Evolutionary conservation across 1,139 yeast species (phyloP), one percentile per base, ranked within the genome.

Genomic region (Hansenula lynferdii): DNA sequence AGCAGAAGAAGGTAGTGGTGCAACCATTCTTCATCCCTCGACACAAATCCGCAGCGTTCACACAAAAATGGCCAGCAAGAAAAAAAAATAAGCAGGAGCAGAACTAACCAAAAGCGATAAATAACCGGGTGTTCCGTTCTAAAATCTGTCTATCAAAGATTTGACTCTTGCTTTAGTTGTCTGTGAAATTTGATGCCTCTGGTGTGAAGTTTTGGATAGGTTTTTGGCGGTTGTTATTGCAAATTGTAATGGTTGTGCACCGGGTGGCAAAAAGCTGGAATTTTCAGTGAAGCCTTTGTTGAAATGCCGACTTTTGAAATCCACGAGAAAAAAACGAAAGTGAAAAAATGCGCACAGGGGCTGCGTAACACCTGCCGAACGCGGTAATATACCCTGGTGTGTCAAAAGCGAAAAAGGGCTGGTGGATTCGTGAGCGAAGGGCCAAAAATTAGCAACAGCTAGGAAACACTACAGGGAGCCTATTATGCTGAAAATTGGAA

Each of bases 1-100:
- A 18, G 54, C 53, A 31, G 49, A 41, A 2, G 46, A 36, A 22
- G 48, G 45, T 18, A 24, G 36, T 23, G 44, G 42, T 16, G 39
- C 45, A n/a, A 38, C 45, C 40, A 40, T 43, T 35, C n/a, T n/a
- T n/a, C n/a, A 23, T 23, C n/a, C 11, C 14, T 28, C 26, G n/a
- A 12, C 15, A 24, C 12, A 6, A 24, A 12, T 15, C 26, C 26
- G n/a, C n/a, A 24, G 26, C n/a, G n/a, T n/a, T n/a, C n/a, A n/a
- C n/a, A n/a, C n/a, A n/a, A n/a, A n/a, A n/a, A n/a, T n/a, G n/a
- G n/a, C n/a, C n/a, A n/a, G n/a, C n/a, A n/a, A n/a, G n/a, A n/a
- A n/a, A n/a, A n/a, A n/a, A n/a, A 21, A 21, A 9, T 20, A 16
- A 8, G 19, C 29, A 19, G 10, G 8, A 27, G 28, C 12, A 25